A percentile compares a stretch with the other conserved stretches of the same genome.
Conservation (phyloP, 179 eudicot species). For the Beta macrorhiza region DNA sequence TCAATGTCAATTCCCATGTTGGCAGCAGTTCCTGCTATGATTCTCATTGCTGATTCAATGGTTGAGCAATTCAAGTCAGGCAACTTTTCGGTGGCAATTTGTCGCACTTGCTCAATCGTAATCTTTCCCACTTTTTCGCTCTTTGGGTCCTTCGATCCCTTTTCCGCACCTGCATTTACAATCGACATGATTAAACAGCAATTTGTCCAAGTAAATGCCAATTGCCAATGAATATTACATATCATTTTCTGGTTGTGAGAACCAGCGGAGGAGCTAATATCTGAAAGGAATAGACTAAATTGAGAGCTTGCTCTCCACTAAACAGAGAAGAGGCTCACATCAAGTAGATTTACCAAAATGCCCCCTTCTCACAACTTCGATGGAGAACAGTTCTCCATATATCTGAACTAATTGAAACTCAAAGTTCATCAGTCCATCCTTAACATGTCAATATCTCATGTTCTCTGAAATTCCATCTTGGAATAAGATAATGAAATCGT, state of each 20-base stretch:
- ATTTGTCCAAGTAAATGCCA: background rate
- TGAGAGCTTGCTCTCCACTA: no score
- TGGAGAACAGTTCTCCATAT: no score
- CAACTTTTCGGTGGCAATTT: conserved; percentile 79
- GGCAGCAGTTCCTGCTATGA: conserved; percentile 96
- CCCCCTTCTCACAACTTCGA: no score
- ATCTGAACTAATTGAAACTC: no score
- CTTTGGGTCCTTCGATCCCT: conserved; percentile 90
- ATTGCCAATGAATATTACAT: background rate
- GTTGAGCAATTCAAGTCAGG: conserved; percentile 88
- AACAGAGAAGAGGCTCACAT: no score
- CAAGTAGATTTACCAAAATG: no score
- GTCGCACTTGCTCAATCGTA: conserved; percentile 73
- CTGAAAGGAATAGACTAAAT: background rate
- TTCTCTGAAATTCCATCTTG: background rate
- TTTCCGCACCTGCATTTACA: conserved; percentile 64
- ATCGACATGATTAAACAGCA: background rate
- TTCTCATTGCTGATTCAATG: conserved; percentile 95
- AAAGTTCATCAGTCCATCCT: background rate
- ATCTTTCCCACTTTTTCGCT: conserved; percentile 81
- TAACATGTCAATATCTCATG: background rate
- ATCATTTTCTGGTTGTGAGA: no score
- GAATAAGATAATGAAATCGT: background rate
- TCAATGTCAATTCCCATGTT: conserved; percentile 97
- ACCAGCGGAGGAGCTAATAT: background rate